Evolutionary conservation across 192 early-diverging fungal genomes (phyloP).

Genomic region (Allomyces arbusculus): DNA sequence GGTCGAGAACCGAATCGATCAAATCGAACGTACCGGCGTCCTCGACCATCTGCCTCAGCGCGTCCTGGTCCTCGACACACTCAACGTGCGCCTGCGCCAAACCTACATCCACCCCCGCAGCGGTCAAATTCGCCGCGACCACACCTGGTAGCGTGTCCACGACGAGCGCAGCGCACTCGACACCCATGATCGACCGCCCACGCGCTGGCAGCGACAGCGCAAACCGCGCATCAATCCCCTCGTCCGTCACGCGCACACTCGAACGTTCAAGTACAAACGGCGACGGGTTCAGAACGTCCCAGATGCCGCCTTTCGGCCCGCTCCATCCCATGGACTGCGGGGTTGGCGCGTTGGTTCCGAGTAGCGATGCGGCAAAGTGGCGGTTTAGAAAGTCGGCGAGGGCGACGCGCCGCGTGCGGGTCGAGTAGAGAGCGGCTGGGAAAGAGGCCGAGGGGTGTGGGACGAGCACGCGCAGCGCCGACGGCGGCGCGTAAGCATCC

Average conservation of each 20-base stretch:
- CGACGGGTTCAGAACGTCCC: slow-evolving; percentile 21
- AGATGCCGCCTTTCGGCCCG: slow-evolving; percentile 12
- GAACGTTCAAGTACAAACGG: slow-evolving; percentile 32
- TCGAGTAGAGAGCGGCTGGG: slow-evolving; percentile 9
- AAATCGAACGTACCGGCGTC: neutral
- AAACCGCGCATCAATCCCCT: slow-evolving; percentile 19
- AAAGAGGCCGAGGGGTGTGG: slow-evolving; percentile 12
- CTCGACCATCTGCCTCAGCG: slow-evolving; percentile 15
- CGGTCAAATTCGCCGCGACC: slow-evolving; percentile 11
- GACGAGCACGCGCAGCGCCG: slow-evolving; percentile 18
- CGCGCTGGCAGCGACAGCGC: slow-evolving; percentile 21
- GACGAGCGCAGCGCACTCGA: slow-evolving; percentile 15
- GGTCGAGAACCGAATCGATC: too few species aligned
- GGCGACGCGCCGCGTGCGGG: slow-evolving; percentile 12
- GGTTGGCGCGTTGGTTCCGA: neutral
- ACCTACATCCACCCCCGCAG: slow-evolving; percentile 6
- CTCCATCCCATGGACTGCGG: slow-evolving; percentile 4
- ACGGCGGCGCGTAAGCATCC: slow-evolving; percentile 31
- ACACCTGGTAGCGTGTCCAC: slow-evolving; percentile 15
- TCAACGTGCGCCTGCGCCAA: slow-evolving; percentile 12
- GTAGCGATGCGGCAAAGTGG: slow-evolving; percentile 3
- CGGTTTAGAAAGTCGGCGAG: slow-evolving; percentile 20
- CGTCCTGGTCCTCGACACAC: slow-evolving; percentile 26
- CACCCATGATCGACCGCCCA: slow-evolving; percentile 20
- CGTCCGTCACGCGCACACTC: slow-evolving; percentile 10